A percentile compares a stretch with the other conserved stretches of the same genome.
Evolutionary conservation across 805 yeast genomes (phyloP).

Genomic region (Zygoascus bituminiphila): DNA sequence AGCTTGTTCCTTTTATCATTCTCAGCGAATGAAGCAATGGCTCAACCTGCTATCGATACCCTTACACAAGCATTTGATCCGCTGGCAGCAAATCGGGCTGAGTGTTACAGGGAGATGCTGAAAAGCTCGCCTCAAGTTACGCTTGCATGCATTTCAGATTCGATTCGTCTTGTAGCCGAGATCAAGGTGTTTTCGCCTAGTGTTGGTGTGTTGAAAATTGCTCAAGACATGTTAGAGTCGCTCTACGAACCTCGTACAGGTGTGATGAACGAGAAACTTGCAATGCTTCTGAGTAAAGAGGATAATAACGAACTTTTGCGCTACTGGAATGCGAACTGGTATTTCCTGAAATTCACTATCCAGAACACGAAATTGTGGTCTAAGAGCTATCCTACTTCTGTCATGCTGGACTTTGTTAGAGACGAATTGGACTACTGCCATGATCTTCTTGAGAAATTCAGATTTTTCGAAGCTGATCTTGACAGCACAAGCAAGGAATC

Average conservation of each 20-base stretch:
- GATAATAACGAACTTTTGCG: slow-evolving; percentile 28
- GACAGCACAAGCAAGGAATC: slow-evolving; percentile 3
- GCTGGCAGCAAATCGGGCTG: slow-evolving; percentile 52
- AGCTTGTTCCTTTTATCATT: slow-evolving; percentile 72
- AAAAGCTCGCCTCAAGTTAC: slow-evolving; percentile 37
- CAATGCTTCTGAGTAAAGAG: slow-evolving; percentile 20
- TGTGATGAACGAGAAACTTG: slow-evolving; percentile 30
- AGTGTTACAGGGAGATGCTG: slow-evolving; percentile 56
- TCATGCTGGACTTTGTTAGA: slow-evolving; percentile 72
- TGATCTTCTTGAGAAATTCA: slow-evolving; percentile 54
- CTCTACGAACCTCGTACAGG: slow-evolving; percentile 64
- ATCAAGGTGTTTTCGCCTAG: slow-evolving; percentile 59
- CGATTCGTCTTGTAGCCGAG: slow-evolving; percentile 38
- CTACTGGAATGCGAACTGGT: slow-evolving; percentile 72
- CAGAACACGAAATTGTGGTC: slow-evolving; percentile 73
- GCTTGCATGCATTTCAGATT: slow-evolving; percentile 41
- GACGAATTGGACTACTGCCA: slow-evolving; percentile 77
- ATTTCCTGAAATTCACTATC: slow-evolving; percentile 59
- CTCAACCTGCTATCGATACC: slow-evolving; percentile 63
- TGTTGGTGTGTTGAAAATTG: slow-evolving; percentile 62
- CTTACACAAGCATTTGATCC: slow-evolving; percentile 65
- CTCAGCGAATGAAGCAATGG: slow-evolving; percentile 48
- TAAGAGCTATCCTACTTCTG: slow-evolving; percentile 42
- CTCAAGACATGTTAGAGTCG: slow-evolving; percentile 63
- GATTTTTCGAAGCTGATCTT: slow-evolving; percentile 35